phyloP scores from a whole-genome alignment of 257 asterid genomes.

The Solanum clarkiae region DNA sequence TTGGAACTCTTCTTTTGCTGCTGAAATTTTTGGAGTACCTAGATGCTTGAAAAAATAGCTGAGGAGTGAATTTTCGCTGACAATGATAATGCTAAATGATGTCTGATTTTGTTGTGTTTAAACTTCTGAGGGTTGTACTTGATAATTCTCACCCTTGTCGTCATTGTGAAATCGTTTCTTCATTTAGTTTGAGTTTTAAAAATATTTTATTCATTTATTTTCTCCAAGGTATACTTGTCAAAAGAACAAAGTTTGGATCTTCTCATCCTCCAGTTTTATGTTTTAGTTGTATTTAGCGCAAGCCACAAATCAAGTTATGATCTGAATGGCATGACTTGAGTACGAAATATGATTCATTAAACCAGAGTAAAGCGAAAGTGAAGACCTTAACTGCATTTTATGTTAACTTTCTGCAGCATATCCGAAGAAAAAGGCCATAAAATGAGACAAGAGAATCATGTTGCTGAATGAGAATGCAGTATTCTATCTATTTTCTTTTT shows the following conservation, averaged over 20 bases:
- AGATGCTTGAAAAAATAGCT: neutral
- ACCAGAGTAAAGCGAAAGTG: neutral
- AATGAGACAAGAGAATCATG: neutral
- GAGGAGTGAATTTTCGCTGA: neutral
- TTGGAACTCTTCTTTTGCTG: neutral
- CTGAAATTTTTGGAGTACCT: neutral
- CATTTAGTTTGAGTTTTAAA: neutral
- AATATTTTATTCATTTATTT: neutral
- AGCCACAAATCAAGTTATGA: neutral
- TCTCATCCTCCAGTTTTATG: neutral
- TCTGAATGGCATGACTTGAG: neutral
- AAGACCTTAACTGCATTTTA: neutral
- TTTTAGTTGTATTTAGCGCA: neutral
- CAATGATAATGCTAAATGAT: neutral
- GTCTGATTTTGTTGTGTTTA: neutral
- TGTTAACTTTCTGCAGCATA: neutral
- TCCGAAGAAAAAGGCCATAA: neutral
- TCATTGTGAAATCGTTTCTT: neutral
- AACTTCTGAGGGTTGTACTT: neutral
- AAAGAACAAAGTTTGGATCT: neutral
- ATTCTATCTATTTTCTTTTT: neutral
- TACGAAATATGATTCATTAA: neutral
- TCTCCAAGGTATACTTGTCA: neutral
- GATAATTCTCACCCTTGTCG: neutral
- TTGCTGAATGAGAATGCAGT: neutral